Conservation (phyloP, 2,329 filamentous ascomycete genomes). For the Talaromyces sp. region DNA sequence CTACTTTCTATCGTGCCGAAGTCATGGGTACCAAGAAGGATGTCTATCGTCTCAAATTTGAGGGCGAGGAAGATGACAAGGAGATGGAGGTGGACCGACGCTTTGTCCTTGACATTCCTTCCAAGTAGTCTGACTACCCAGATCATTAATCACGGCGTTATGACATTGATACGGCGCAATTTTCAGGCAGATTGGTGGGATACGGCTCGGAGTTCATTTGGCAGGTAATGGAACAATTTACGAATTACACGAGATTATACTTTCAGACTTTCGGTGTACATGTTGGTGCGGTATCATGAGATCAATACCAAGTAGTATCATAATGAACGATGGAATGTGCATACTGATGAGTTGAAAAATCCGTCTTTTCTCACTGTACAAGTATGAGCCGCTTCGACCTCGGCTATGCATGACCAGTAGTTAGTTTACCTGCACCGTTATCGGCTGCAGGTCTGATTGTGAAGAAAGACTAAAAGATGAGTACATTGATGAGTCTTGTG, state of each 20-base stretch:
- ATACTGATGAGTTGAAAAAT: background rate
- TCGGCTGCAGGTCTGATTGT: background rate
- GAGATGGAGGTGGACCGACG: conserved; percentile 72
- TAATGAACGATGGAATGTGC: background rate
- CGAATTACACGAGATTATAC: background rate
- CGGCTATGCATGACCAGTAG: background rate
- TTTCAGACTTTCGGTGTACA: background rate
- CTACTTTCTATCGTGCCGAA: conserved; percentile 80
- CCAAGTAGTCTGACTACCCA: conserved; percentile 30
- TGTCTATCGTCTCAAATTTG: conserved; percentile 62
- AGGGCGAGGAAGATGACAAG: conserved; percentile 71
- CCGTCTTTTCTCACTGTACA: too few species aligned
- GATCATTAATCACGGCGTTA: background rate
- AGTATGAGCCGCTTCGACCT: background rate
- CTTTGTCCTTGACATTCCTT: conserved; percentile 71
- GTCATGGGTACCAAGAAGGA: conserved; percentile 65
- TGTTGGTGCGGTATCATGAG: background rate
- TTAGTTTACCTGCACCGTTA: background rate
- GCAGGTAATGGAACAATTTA: background rate
- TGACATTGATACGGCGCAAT: conserved; percentile 7
- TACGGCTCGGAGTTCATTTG: conserved; percentile 9
- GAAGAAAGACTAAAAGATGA: background rate
- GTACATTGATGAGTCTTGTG: background rate
- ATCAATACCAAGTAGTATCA: background rate
- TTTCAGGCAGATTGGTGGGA: background rate